These are phyloP conservation scores for Syzygium jambos DNA, from an alignment of 345 rosid species.

Conservation along the genomic window DNA sequence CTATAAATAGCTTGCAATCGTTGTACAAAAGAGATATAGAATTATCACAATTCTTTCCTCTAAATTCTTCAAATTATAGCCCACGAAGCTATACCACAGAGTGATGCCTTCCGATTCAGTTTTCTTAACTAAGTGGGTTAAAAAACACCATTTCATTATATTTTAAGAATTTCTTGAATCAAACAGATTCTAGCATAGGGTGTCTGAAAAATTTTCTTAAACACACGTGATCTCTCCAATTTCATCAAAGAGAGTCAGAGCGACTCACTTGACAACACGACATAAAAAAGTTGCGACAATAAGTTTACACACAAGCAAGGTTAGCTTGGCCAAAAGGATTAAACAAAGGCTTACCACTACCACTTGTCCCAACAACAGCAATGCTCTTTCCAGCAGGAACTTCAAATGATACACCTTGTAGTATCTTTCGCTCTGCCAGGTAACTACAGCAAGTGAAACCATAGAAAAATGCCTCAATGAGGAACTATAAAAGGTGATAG, in stretches of 20 bases:
- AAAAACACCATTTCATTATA: not conserved
- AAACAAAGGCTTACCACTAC: constrained; percentile 61
- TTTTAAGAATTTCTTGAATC: not conserved
- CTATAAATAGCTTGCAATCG: no score
- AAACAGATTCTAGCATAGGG: not conserved
- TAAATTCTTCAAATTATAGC: not conserved
- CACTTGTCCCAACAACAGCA: constrained; percentile 99
- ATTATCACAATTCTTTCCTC: not conserved
- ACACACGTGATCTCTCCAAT: not conserved
- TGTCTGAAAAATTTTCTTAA: not conserved
- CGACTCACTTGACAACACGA: not conserved
- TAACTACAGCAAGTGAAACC: constrained; percentile 48
- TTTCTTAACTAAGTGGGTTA: not conserved
- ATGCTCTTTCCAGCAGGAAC: constrained; percentile 95
- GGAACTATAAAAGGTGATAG: not conserved
- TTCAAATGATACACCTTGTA: constrained; percentile 82
- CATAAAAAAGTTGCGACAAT: not conserved
- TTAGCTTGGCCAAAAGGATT: not conserved
- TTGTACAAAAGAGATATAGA: no score
- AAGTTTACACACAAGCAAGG: not conserved
- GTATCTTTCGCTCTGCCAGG: constrained; percentile 72
- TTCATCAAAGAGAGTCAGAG: not conserved
- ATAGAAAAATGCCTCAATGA: not conserved
- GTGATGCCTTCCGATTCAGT: not conserved
- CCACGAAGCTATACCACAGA: not conserved